Percentiles rank a stretch among this genome's conserved stretches.
phyloP scores from a whole-genome alignment of 75 land plant genomes.

The Cryptomeria japonica region DNA sequence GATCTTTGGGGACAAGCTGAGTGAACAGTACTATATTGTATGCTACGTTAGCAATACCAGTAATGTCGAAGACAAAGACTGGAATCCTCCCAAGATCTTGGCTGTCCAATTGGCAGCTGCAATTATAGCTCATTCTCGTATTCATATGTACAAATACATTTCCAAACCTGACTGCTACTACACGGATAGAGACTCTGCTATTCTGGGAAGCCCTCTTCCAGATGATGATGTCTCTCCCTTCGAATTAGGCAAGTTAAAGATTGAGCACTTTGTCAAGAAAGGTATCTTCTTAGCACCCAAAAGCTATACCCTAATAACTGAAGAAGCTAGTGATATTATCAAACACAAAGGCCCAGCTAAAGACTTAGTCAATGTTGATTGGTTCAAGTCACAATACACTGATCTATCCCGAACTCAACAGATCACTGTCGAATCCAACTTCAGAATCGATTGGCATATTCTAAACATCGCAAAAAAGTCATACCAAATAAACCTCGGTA shows the following conservation, averaged over 20 bases:
- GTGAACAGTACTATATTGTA: not conserved
- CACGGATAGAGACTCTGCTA: too few relatives aligned
- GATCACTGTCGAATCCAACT: not conserved
- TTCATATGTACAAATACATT: too few relatives aligned
- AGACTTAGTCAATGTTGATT: not conserved
- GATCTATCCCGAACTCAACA: not conserved
- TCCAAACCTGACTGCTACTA: too few relatives aligned
- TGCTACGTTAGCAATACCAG: not conserved
- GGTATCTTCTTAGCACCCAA: not conserved
- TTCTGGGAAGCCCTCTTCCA: too few relatives aligned
- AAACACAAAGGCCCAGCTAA: not conserved
- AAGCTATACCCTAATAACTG: not conserved
- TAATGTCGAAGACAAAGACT: not conserved
- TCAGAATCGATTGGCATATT: not conserved
- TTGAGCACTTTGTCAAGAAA: not conserved
- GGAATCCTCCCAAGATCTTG: not conserved
- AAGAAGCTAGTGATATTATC: not conserved
- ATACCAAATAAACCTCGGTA: not conserved
- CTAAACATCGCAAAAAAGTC: not conserved
- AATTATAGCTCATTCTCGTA: too few relatives aligned
- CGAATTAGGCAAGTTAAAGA: too few relatives aligned
- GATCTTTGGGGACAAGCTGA: constrained; percentile 4
- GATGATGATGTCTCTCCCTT: too few relatives aligned
- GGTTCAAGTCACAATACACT: not conserved
- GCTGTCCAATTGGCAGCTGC: not conserved